phyloP scores from a whole-genome alignment of 2,329 filamentous ascomycete genomes.

The Drechslerella stenobrocha region DNA sequence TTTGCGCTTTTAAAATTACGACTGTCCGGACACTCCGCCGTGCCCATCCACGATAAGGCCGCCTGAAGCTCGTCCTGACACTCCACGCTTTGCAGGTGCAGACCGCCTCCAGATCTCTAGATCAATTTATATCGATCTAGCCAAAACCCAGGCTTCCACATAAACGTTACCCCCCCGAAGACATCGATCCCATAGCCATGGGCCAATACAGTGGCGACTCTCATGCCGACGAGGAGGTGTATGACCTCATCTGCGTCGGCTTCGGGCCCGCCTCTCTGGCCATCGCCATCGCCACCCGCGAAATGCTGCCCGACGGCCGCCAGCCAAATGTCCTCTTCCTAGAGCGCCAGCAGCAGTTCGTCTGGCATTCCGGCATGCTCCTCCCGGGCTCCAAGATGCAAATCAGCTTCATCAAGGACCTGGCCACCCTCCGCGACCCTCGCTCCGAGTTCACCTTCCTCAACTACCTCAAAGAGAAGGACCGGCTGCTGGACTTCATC shows the following conservation, averaged over 20 bases:
- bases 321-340: slow-evolving; percentile 82
- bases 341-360: slow-evolving; percentile 79
- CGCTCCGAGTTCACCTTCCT: slow-evolving; percentile 91
- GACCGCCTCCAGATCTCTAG: too few species aligned
- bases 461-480: slow-evolving; percentile 84
- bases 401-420: slow-evolving; percentile 95
- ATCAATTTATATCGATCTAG: too few species aligned
- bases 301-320: slow-evolving; percentile 64
- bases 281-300: slow-evolving; percentile 84
- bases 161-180: too few species aligned
- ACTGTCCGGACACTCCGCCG: too few species aligned
- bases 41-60: too few species aligned
- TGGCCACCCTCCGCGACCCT: slow-evolving; percentile 85
- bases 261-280: slow-evolving; percentile 91
- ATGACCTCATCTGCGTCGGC: slow-evolving; percentile 86
- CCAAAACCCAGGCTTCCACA: too few species aligned
- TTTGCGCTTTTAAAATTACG: too few species aligned
- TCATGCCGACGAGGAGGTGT: slow-evolving; percentile 60
- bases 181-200: too few species aligned
- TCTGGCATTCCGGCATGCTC: slow-evolving; percentile 95
- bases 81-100: too few species aligned
- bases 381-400: slow-evolving; percentile 94
- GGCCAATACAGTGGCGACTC: slow-evolving; percentile 35
- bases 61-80: too few species aligned
- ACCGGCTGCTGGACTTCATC: slow-evolving; percentile 83